A percentile compares a stretch with the other conserved stretches of the same genome.
Conservation (phyloP, 2,329 filamentous ascomycete species). For the Zymoseptoria ardabiliae region DNA sequence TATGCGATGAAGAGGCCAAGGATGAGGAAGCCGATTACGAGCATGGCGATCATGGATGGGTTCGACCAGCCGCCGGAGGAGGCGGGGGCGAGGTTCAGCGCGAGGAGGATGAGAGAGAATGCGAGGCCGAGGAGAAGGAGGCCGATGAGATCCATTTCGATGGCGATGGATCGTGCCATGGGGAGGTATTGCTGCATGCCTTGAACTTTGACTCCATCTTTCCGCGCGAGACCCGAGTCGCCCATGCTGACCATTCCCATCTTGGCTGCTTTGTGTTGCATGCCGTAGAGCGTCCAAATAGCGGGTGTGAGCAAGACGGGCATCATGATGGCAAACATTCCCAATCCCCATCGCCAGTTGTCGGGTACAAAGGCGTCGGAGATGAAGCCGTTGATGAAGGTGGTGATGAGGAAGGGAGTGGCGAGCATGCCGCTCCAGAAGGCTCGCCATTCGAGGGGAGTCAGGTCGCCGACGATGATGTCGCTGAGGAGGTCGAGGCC, state of each 20-base stretch:
- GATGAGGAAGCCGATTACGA: slow-evolving; percentile 5
- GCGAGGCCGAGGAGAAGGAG: slow-evolving; percentile 16
- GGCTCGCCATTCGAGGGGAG: slow-evolving; percentile 26
- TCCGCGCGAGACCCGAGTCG: slow-evolving; percentile 10
- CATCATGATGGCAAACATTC: slow-evolving; percentile 25
- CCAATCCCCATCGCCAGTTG: slow-evolving; percentile 26
- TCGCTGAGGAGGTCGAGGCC: slow-evolving; percentile 26
- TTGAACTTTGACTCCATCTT: slow-evolving; percentile 4
- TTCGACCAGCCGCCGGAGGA: slow-evolving; percentile 19
- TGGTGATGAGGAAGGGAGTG: slow-evolving; percentile 34
- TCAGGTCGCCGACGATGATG: slow-evolving; percentile 27
- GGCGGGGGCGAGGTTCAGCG: slow-evolving; percentile 15
- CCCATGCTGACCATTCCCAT: slow-evolving; percentile 18
- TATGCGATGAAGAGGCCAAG: slow-evolving; percentile 4
- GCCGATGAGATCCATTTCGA: slow-evolving; percentile 20
- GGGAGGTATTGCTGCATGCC: not conserved
- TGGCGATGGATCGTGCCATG: slow-evolving; percentile 19
- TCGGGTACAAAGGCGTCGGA: slow-evolving; percentile 33
- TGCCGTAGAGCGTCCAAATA: slow-evolving; percentile 23
- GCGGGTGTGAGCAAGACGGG: slow-evolving; percentile 20
- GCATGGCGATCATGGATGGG: slow-evolving; percentile 9
- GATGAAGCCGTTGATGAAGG: slow-evolving; percentile 38
- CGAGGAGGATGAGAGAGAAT: slow-evolving; percentile 19
- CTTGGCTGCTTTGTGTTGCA: slow-evolving; percentile 19
- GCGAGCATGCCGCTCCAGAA: slow-evolving; percentile 21